These are phyloP conservation scores for Triticum timopheevii DNA, from an alignment of 176 grass and related monocot species.

Conservation along the genomic window DNA sequence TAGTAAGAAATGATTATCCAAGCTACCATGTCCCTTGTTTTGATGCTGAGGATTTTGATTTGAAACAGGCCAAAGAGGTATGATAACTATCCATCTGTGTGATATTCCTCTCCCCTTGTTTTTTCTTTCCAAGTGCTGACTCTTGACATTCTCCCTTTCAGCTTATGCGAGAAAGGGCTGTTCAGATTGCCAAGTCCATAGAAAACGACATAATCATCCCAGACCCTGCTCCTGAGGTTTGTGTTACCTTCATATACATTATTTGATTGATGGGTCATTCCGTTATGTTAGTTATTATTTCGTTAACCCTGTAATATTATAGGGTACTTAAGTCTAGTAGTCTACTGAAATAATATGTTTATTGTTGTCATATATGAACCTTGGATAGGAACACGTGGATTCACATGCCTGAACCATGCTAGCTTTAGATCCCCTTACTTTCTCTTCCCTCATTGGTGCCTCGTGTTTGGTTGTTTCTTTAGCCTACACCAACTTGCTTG, in stretches of 20 bases:
- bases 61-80: neutral
- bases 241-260: neutral
- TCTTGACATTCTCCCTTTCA: neutral
- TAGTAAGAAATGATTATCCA: neutral
- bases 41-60: neutral
- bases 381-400: neutral
- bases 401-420: neutral
- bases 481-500: neutral
- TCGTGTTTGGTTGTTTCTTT: neutral
- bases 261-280: neutral
- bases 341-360: neutral
- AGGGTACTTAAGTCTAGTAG: neutral
- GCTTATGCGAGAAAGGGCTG: neutral
- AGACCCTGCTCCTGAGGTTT: neutral
- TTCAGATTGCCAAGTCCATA: neutral
- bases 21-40: neutral
- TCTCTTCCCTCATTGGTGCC: neutral
- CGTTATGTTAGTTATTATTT: too few relatives aligned
- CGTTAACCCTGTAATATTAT: too few relatives aligned
- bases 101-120: neutral
- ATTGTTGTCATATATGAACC: neutral
- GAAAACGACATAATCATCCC: neutral
- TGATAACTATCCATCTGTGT: neutral
- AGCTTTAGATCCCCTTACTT: neutral
- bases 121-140: neutral